Evolutionary conservation across 1,284 basidiomycete species (phyloP).

Genomic region (Rhodotorula mucilaginosa): DNA sequence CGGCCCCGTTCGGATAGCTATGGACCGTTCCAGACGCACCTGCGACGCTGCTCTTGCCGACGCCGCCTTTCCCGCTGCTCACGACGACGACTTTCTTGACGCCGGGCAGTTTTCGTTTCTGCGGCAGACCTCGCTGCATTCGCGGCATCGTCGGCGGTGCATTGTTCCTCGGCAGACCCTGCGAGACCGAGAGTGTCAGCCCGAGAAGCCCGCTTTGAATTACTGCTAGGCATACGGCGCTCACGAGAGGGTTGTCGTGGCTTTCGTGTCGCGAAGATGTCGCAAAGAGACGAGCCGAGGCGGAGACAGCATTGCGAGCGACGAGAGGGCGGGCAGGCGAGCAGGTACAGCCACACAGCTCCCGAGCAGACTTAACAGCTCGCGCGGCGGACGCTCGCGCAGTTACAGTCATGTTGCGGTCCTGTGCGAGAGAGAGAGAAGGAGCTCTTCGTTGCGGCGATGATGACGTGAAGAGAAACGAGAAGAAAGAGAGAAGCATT

Average conservation of each 20-base stretch:
- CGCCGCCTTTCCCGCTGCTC: constrained; percentile 92
- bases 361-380: not conserved
- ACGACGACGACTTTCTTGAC: constrained; percentile 71
- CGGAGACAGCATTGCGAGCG: not conserved
- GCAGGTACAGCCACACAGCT: not conserved
- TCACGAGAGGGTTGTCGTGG: constrained; percentile 40
- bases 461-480: not conserved
- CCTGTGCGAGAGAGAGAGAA: not conserved
- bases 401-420: not conserved
- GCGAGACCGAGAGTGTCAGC: not conserved
- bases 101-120: constrained; percentile 54
- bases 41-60: constrained; percentile 93
- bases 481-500: not conserved
- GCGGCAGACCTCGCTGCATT: constrained; percentile 51
- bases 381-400: not conserved
- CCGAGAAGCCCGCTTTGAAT: too few species aligned
- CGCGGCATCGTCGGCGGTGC: constrained; percentile 44
- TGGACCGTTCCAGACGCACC: constrained; percentile 54
- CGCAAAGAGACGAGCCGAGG: constrained; percentile 1
- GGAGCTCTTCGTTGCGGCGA: not conserved
- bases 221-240: not conserved
- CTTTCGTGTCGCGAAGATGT: not conserved
- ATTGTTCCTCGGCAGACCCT: constrained; percentile 43
- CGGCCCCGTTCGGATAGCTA: not conserved
- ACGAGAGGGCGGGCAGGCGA: not conserved